Conservation (phyloP, 1,139 yeast genomes). For the Protomyces inouyei region DNA sequence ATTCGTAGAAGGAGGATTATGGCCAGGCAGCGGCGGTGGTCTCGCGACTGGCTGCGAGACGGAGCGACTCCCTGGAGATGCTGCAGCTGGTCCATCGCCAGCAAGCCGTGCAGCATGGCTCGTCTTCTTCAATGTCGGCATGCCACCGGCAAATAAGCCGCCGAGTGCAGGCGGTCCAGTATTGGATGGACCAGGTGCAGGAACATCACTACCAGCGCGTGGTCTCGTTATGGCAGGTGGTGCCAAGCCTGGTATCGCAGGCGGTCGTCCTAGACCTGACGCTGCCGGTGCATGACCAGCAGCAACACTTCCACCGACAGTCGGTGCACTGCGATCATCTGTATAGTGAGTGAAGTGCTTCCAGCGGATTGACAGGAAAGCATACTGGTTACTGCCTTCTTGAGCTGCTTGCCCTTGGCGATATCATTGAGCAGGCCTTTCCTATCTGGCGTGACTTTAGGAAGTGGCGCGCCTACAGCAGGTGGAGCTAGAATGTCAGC, state of each 20-base stretch:
- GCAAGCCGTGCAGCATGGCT: constrained; percentile 45
- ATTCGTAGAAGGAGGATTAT: constrained; percentile 30
- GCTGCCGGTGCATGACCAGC: constrained; percentile 34
- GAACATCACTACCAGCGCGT: constrained; percentile 36
- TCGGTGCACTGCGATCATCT: constrained; percentile 60
- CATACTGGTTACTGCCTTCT: constrained; percentile 60
- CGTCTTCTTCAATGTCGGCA: constrained; percentile 61
- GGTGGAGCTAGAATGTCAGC: not conserved
- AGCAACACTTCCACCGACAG: constrained; percentile 43
- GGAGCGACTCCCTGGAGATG: constrained; percentile 32
- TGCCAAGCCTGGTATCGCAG: constrained; percentile 31
- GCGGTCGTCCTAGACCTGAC: constrained; percentile 27
- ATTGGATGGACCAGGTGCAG: constrained; percentile 34
- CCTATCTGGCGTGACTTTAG: constrained; percentile 40
- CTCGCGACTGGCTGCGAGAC: constrained; percentile 37
- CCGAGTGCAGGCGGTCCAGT: constrained; percentile 57
- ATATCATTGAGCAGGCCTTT: constrained; percentile 85
- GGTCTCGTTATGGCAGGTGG: constrained; percentile 26
- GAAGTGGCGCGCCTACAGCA: constrained; percentile 34
- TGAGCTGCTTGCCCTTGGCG: constrained; percentile 67
- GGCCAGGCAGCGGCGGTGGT: constrained; percentile 32
- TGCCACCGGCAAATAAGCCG: constrained; percentile 78
- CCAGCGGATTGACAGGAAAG: too few relatives aligned
- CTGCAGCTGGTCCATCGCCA: constrained; percentile 31
- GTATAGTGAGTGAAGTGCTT: not conserved